A percentile compares a stretch with the other conserved stretches of the same genome.
Evolutionary conservation across 2,329 filamentous ascomycete genomes (phyloP).

Genomic region (Diaporthe australafricana): DNA sequence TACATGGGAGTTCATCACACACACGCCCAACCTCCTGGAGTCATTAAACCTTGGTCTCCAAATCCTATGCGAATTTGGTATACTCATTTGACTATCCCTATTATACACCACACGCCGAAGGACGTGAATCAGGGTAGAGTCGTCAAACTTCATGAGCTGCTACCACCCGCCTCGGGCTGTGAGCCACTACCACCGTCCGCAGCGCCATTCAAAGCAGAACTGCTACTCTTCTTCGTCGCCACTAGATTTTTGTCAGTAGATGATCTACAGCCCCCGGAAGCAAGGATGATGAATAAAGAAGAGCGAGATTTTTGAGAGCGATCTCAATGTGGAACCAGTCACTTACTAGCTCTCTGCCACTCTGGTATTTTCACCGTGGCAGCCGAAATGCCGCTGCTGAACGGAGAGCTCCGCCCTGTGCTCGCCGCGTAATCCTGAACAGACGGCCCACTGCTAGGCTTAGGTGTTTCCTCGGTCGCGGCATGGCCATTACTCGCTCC

Average conservation of each 20-base stretch:
- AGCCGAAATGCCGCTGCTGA: constrained; percentile 60
- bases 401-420: constrained; percentile 56
- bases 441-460: constrained; percentile 43
- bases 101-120: background rate
- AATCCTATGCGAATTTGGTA: background rate
- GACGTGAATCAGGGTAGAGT: background rate
- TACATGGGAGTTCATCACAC: background rate
- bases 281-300: background rate
- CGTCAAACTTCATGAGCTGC: constrained; percentile 22
- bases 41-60: background rate
- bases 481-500: constrained; percentile 41
- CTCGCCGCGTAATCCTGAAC: constrained; percentile 49
- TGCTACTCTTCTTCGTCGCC: constrained; percentile 59
- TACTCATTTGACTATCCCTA: background rate
- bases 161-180: constrained; percentile 35
- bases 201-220: constrained; percentile 34
- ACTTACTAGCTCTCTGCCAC: constrained; percentile 76
- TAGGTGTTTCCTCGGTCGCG: constrained; percentile 47
- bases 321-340: background rate
- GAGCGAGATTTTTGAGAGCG: background rate
- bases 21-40: background rate
- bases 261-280: background rate
- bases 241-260: constrained; percentile 42
- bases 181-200: constrained; percentile 32
- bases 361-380: constrained; percentile 79